Base-by-base conservation (phyloP, 192 early-diverging fungal genomes). In the Linnemannia hyalina region DNA sequence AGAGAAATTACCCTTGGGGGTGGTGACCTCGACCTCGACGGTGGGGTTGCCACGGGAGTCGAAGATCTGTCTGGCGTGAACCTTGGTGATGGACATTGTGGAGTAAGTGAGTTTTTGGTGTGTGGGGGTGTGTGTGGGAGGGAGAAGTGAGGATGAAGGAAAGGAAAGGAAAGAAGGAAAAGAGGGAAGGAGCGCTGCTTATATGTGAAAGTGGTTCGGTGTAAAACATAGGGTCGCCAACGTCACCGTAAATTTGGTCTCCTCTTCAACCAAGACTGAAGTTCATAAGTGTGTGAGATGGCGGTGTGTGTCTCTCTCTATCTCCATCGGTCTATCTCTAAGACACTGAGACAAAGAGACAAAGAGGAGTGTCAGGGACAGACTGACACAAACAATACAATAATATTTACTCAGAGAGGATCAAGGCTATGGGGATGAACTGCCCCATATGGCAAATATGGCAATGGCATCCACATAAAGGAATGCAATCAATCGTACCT, bases 11-110 rank as follows among this genome's bases (percentile, higher is more conserved):
- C 98, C 98, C 92, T 97, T 96, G 76, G 92, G 91, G 83, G 98
- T 99, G 80, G 95, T 96, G 90, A 99, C 91, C 77, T 99, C 98
- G 57, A 99, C 98, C 91, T 99, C 97, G 76, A 99, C 95, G 79
- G 98, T 99, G 74, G 98, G 98, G 95, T 99, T 99, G 79, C 98
- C 98, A 84, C 98, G 95, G 68, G 98, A 99, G 93, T 99, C 98
- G 87, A 97, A 98, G 92, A 99, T 99, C 92, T 98, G 97, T 89
- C 98, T 95, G 73, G 97, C 97, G 89, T 94, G 91, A 88, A 96
- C 91, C 80, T 93, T 94, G 75, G 86, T 90, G 87, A 95, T 92
- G 72, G 93, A 70, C 95, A 96, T 95, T 76, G 78, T 88, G 29
- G 60, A 65, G 60, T 65, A 65, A 65, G 29, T 35, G 44, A 68